These are phyloP conservation scores for Cyclotella baltica DNA, from an alignment of 108 stramenopile genomes.

Conservation along the genomic window DNA sequence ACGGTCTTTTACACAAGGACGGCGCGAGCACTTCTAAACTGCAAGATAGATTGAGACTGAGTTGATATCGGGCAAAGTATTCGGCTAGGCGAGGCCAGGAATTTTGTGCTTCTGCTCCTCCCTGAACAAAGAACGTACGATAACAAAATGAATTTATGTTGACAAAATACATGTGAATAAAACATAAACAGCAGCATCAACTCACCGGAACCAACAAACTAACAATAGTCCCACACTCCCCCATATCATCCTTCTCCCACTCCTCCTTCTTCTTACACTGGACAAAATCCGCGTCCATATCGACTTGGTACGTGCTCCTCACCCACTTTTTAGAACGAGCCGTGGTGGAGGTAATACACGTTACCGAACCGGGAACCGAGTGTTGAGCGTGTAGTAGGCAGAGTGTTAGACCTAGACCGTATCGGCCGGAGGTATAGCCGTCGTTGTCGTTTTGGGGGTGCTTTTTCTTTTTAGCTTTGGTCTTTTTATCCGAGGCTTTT, in stretches of 20 bases:
- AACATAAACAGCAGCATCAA: conserved; percentile 15
- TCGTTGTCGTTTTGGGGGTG: conserved; percentile 3
- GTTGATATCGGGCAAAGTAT: conserved; percentile 83
- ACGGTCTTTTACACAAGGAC: conserved; percentile 59
- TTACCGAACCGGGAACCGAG: conserved; percentile 72
- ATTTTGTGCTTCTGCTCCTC: conserved; percentile 58
- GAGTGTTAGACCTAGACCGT: conserved; percentile 55
- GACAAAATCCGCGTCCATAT: conserved; percentile 68
- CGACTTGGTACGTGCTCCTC: conserved; percentile 65
- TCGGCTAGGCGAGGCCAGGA: conserved; percentile 84
- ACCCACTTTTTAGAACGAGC: conserved; percentile 37
- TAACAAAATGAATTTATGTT: too few species aligned
- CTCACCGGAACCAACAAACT: conserved; percentile 84
- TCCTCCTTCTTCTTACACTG: conserved; percentile 56
- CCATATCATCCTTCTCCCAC: conserved; percentile 28
- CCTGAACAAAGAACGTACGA: conserved; percentile 40
- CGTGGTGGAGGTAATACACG: conserved; percentile 74
- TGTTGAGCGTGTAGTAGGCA: conserved; percentile 88
- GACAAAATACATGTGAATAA: conserved; percentile 5
- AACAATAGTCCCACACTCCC: conserved; percentile 79
- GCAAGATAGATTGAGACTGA: conserved; percentile 65
- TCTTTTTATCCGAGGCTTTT: conserved; percentile 1
- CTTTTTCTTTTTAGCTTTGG: not conserved
- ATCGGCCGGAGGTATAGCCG: conserved; percentile 45
- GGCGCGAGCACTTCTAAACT: conserved; percentile 85